Evolutionary conservation across 139 green algal genomes (phyloP), one percentile per base, ranked within the genome.

Genomic region (Edaphochlamys debaryana): DNA sequence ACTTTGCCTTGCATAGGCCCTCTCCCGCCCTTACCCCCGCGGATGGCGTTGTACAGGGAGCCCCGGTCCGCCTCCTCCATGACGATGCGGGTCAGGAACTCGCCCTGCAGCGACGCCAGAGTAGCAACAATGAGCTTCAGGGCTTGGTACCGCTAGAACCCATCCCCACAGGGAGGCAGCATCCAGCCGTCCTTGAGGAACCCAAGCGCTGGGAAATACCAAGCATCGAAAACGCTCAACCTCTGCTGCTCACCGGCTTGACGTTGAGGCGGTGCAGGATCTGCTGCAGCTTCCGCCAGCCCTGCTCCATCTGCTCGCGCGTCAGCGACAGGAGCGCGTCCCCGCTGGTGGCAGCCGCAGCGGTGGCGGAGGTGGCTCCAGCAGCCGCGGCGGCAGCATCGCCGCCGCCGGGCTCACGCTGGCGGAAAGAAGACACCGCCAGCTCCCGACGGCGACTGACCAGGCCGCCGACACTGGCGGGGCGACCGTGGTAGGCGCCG

Each of bases 31-130:
- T 4, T 40, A 72, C 76, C 45, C 41, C 50, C 20, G 23, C 63
- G 62, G 30, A 82, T 73, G 19, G 60, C 76, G 0, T 0, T 27
- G 32, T 67, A 32, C 63, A 82, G 63, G 11, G 63, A 74, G 42
- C 76, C 76, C 0, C 34, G 62, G 63, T 82, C 76, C 76, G 76
- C 76, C 9, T 68, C 63, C 60, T 82, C 76, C 76, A 82, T 82
- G 8, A 82, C 76, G 36, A 82, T 82, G 0, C 76, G 76, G 0
- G 76, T 56, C 13, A 82, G 42, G 63, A 71, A 82, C 45, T 73
- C 76, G 4, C 76, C 76, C 40, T 62, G 74, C 25, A 3, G 60
- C 22, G 60, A 20, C 19, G 6, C 4, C 29, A 67, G 60, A n/a
- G n/a, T n/a, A n/a, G n/a, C n/a, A n/a, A n/a, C n/a, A n/a, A n/a